Base-by-base conservation (phyloP, 2,329 filamentous ascomycete species). In the Nothomitra cinnamomea region DNA sequence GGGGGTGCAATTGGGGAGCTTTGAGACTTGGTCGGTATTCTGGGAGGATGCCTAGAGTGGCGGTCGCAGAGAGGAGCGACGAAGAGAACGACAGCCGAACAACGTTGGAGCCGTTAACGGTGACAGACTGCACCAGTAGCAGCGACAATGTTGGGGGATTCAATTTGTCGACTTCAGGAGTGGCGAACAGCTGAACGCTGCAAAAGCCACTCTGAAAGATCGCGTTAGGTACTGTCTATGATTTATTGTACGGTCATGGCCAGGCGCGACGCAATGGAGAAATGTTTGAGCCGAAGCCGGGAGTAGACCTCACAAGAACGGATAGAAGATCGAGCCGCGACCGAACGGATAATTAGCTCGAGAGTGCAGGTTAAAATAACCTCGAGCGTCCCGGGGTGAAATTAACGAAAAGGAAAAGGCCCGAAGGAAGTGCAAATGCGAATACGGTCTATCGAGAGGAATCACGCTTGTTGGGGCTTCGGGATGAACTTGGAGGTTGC, bases 1-100 rank as follows among this genome's bases (percentile, higher is more conserved):
- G 57, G 59, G 57, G 57, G 56, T 58, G 54, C 59, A 58, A 53
- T 60, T 57, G 51, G 57, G 58, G 49, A 56, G 54, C 40, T 60
- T 40, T 35, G 54, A 56, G 55, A 61, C 53, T 54, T 57, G 59
- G 58, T 63, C 47, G 57, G 57, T 60, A 58, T 64, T 56, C 28
- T 53, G 45, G 32, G 45, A 49, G 2, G 28, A 49, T 10, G 19
- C 45, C 25, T 17, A 49, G 45, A 5, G 45, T n/a, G 3, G 45
- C 17, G 45, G 45, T 17, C 13, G 45, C 24, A 24, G 45, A 52
- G 13, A 24, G 28, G 24, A 49, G 32, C 13, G 45, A 52, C 5
- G 19, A 12, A 10, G 40, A 36, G 25, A 49, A n/a, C 15, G 45
- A 49, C 3, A 15, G 28, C 3, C 40, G 50, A 41, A 22, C 40